phyloP scores from a whole-genome alignment of 2,329 filamentous ascomycete species.

The Aspergillus thermomutatus region DNA sequence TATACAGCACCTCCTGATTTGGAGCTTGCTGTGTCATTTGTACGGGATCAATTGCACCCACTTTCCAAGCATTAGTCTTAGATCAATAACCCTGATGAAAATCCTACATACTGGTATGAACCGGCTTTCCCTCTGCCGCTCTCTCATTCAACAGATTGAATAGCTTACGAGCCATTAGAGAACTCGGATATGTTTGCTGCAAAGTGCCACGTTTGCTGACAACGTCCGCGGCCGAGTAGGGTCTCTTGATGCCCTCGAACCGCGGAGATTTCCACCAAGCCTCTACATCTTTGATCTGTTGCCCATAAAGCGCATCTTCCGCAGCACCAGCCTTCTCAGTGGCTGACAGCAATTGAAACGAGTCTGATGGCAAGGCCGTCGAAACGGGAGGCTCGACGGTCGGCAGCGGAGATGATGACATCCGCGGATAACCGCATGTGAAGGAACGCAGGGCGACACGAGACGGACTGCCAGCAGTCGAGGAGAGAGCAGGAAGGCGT shows the following conservation, averaged over 20 bases:
- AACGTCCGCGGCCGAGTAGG: conserved; percentile 86
- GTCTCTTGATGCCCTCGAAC: conserved; percentile 84
- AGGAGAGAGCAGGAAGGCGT: conserved; percentile 20
- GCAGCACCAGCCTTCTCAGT: conserved; percentile 71
- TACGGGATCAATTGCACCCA: conserved; percentile 97
- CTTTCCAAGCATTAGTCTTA: conserved; percentile 44
- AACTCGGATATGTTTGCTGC: conserved; percentile 85
- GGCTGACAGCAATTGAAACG: conserved; percentile 81
- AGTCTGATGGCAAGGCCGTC: conserved; percentile 62
- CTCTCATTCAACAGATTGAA: conserved; percentile 84
- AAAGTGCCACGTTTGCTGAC: conserved; percentile 89
- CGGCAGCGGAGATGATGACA: conserved; percentile 52
- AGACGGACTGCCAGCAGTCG: conserved; percentile 19
- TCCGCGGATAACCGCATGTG: conserved; percentile 42
- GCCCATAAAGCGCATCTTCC: conserved; percentile 81
- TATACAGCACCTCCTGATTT: conserved; percentile 92
- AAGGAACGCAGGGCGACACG: conserved; percentile 31
- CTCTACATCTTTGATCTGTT: conserved; percentile 79
- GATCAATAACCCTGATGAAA: background rate
- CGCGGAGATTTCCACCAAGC: conserved; percentile 86
- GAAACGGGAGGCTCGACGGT: conserved; percentile 62
- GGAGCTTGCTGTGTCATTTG: conserved; percentile 99
- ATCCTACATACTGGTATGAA: conserved; percentile 72
- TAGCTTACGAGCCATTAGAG: conserved; percentile 89
- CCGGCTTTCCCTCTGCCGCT: conserved; percentile 73